phyloP scores from a whole-genome alignment of 2,329 filamentous ascomycete genomes.

The Ophiognomonia clavigignenti-juglandacearum region DNA sequence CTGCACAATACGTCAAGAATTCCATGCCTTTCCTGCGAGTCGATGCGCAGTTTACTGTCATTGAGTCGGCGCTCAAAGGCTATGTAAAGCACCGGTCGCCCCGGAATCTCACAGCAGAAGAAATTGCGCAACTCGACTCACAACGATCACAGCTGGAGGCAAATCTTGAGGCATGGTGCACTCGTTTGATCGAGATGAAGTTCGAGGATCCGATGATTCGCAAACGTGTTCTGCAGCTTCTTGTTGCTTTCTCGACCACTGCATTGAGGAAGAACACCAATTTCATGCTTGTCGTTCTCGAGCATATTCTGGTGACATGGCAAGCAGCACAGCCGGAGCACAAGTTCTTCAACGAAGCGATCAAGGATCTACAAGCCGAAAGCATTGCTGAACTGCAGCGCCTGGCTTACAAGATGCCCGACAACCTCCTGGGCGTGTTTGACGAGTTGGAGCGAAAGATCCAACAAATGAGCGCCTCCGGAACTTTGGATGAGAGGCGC shows the following conservation, averaged over 20 bases:
- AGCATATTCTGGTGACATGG: constrained; percentile 83
- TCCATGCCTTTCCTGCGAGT: constrained; percentile 71
- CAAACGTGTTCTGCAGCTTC: constrained; percentile 74
- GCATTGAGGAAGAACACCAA: constrained; percentile 70
- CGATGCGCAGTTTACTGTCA: constrained; percentile 84
- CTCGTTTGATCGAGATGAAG: constrained; percentile 61
- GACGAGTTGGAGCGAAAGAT: constrained; percentile 81
- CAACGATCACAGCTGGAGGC: constrained; percentile 55
- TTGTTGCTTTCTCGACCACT: constrained; percentile 79
- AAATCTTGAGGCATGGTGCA: constrained; percentile 68
- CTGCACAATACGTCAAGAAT: constrained; percentile 60
- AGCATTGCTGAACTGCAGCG: constrained; percentile 85
- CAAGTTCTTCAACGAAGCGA: constrained; percentile 75
- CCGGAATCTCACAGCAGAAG: constrained; percentile 6
- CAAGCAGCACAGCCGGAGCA: constrained; percentile 68
- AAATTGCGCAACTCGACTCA: constrained; percentile 32
- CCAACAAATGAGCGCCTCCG: constrained; percentile 69
- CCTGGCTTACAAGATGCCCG: constrained; percentile 83
- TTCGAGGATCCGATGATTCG: constrained; percentile 82
- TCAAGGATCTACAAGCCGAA: constrained; percentile 81
- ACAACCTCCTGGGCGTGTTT: constrained; percentile 84
- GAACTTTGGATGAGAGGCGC: constrained; percentile 73
- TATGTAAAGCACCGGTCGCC: constrained; percentile 69
- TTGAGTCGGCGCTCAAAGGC: constrained; percentile 84
- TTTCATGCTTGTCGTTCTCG: constrained; percentile 85